A percentile compares a stretch with the other conserved stretches of the same genome.
Conservation (phyloP, 2,329 filamentous ascomycete genomes). For the Saccharata proteae region DNA sequence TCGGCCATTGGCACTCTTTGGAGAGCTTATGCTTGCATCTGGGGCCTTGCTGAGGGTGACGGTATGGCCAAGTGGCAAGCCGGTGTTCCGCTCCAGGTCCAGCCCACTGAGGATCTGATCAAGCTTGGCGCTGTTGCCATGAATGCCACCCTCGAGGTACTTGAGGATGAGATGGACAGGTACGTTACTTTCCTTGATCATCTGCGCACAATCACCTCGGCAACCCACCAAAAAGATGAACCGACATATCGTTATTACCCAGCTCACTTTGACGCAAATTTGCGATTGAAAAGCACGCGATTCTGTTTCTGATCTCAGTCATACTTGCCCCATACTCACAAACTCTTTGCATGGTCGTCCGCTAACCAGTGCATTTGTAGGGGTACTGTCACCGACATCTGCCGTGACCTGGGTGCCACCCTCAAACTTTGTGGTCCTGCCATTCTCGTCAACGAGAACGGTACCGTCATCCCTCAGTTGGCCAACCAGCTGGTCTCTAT, state of each 20-base stretch:
- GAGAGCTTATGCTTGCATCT: slow-evolving; percentile 86
- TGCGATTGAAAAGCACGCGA: slow-evolving; percentile 86
- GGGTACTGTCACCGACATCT: slow-evolving; percentile 84
- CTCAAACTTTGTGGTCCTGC: slow-evolving; percentile 85
- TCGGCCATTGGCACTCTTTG: slow-evolving; percentile 83
- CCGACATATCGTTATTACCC: slow-evolving; percentile 75
- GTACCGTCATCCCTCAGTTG: slow-evolving; percentile 56
- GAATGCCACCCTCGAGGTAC: slow-evolving; percentile 70
- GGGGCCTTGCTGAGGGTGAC: slow-evolving; percentile 71
- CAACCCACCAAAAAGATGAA: slow-evolving; percentile 53
- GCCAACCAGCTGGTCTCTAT: slow-evolving; percentile 65
- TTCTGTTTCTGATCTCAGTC: slow-evolving; percentile 45
- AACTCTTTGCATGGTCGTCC: slow-evolving; percentile 8
- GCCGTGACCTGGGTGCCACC: slow-evolving; percentile 81
- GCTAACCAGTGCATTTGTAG: too few species aligned
- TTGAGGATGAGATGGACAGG: slow-evolving; percentile 87
- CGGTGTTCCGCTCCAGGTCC: slow-evolving; percentile 69
- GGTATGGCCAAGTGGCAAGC: slow-evolving; percentile 74
- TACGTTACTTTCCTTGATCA: slow-evolving; percentile 43
- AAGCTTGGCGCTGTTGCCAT: slow-evolving; percentile 80
- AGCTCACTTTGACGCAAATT: slow-evolving; percentile 94
- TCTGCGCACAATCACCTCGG: slow-evolving; percentile 9
- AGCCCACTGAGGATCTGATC: slow-evolving; percentile 66
- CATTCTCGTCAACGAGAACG: slow-evolving; percentile 59
- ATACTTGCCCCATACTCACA: slow-evolving; percentile 12